Evolutionary conservation across 139 green algal species (phyloP), one percentile per base, ranked within the genome.

Genomic region (Chlamydomonas incerta): DNA sequence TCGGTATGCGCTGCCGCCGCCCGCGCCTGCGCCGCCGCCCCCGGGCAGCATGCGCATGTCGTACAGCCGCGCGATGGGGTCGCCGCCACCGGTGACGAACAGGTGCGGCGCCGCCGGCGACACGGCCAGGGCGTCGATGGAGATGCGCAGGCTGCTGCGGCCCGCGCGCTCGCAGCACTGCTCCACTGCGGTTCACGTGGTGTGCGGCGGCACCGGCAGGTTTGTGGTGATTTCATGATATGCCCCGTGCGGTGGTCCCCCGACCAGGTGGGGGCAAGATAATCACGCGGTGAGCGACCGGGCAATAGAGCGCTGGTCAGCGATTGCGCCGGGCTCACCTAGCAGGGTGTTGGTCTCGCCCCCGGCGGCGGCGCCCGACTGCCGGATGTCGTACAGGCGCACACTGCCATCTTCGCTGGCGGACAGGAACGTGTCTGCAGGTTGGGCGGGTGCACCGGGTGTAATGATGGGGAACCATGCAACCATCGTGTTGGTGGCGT

Each of bases 1-100:
- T n/a, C n/a, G n/a, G n/a, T n/a, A n/a, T n/a, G n/a, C n/a, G n/a
- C n/a, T n/a, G n/a, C n/a, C n/a, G n/a, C n/a, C n/a, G n/a, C n/a
- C n/a, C n/a, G n/a, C n/a, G n/a, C n/a, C n/a, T n/a, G n/a, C 34
- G n/a, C 9, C 58, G 46, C 11, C 60, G 41, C 29, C 47, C 62
- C 70, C 50, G 18, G 46, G 72, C 74, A 90, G 81, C 81, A 82
- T 88, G 47, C 87, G 80, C 73, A 85, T 86, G 67, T 90, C 87
- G 66, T 85, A 90, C 47, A 90, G 26, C 15, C 87, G 87, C n/a
- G 85, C 87, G 63, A 88, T 67, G 21, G 87, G 82, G 70, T 91
- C 87, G 24, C 37, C 65, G 28, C 87, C 81, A 14, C 87, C 87
- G 2, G 87, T 91, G 3, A 62, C 87, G 65, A 91, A 91, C 9